Evolutionary conservation across 768 basidiomycete genomes (phyloP).

Genomic region (Russula lepida): DNA sequence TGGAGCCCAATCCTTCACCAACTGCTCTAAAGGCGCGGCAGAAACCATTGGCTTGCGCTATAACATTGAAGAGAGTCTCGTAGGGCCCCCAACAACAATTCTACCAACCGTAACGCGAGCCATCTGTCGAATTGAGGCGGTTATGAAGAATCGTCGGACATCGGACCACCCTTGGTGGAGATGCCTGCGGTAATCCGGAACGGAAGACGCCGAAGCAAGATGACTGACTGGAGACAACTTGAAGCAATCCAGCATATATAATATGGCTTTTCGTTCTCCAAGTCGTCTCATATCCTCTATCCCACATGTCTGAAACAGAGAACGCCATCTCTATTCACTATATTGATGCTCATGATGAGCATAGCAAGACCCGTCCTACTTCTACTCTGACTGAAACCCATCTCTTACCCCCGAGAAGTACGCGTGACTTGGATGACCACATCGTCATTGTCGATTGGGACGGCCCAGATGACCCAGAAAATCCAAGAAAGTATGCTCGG

Average conservation of each 20-base stretch:
- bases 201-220: not conserved
- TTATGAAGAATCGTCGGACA: not conserved
- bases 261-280: too few relatives aligned
- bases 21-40: too few relatives aligned
- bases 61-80: too few relatives aligned
- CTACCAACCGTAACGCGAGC: too few relatives aligned
- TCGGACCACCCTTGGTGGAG: not conserved
- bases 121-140: not conserved
- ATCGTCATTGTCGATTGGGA: constrained; percentile 15
- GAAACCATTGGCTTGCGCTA: too few relatives aligned
- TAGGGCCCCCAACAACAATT: too few relatives aligned
- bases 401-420: not conserved
- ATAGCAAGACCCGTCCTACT: not conserved
- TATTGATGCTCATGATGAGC: not conserved
- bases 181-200: not conserved
- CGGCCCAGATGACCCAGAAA: constrained; percentile 16
- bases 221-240: too few relatives aligned
- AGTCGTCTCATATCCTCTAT: too few relatives aligned
- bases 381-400: not conserved
- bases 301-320: not conserved
- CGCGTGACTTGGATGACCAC: not conserved
- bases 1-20: too few relatives aligned
- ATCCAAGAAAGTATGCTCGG: constrained; percentile 10
- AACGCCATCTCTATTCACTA: not conserved
- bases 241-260: too few relatives aligned